Percentiles rank a stretch among this genome's conserved stretches.
These are phyloP conservation scores for Suillus weaverae DNA, from an alignment of 768 basidiomycete genomes.

Conservation along the genomic window DNA sequence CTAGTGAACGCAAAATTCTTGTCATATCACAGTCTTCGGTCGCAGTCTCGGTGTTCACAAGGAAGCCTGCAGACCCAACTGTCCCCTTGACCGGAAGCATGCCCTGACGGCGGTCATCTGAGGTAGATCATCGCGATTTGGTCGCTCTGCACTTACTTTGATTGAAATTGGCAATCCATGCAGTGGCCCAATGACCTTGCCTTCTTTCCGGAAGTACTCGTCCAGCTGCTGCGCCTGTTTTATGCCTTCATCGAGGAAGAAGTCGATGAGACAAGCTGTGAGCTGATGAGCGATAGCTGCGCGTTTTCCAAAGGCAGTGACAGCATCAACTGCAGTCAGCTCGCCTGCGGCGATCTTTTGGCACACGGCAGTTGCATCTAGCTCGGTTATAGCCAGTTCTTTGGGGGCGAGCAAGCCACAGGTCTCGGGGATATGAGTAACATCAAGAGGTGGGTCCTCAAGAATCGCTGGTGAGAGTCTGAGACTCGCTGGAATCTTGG, in stretches of 20 bases:
- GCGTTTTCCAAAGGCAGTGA: slow-evolving; percentile 47
- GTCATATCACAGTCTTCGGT: slow-evolving; percentile 31
- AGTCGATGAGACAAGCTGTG: slow-evolving; percentile 39
- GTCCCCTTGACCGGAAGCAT: slow-evolving; percentile 42
- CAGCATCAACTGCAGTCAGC: slow-evolving; percentile 40
- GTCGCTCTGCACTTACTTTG: slow-evolving; percentile 30
- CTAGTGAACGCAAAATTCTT: slow-evolving; percentile 40
- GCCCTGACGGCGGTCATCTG: slow-evolving; percentile 28
- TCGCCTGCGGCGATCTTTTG: slow-evolving; percentile 28
- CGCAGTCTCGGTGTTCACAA: slow-evolving; percentile 22
- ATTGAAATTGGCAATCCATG: slow-evolving; percentile 43
- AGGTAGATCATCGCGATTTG: neutral
- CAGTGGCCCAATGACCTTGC: slow-evolving; percentile 42
- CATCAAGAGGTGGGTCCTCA: slow-evolving; percentile 30
- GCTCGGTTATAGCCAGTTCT: slow-evolving; percentile 35
- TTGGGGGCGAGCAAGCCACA: slow-evolving; percentile 33
- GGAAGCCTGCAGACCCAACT: slow-evolving; percentile 38
- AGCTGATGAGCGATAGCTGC: slow-evolving; percentile 54
- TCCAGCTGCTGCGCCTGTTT: slow-evolving; percentile 43
- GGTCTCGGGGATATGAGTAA: slow-evolving; percentile 31
- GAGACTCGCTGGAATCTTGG: slow-evolving; percentile 23
- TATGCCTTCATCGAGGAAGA: slow-evolving; percentile 46
- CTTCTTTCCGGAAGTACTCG: slow-evolving; percentile 36
- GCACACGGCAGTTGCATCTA: slow-evolving; percentile 37
- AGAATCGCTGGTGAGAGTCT: slow-evolving; percentile 19